Evolutionary conservation across 2,329 filamentous ascomycete genomes (phyloP).

Genomic region (Sporothrix mexicana): DNA sequence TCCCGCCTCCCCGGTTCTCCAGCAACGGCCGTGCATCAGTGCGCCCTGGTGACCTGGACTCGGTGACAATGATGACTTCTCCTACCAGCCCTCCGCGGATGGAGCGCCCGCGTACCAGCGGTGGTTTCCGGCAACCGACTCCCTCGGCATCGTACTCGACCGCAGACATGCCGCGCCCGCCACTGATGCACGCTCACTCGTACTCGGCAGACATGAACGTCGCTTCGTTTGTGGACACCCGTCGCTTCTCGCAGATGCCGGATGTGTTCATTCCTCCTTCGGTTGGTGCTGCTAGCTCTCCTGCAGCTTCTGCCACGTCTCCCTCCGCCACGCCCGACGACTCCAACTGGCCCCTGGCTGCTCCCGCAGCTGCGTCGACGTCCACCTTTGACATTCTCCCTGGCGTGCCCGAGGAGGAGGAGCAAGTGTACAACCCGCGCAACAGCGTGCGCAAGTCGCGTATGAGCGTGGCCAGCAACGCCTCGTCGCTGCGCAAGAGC

Average conservation of each 20-base stretch:
- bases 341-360: constrained; percentile 53
- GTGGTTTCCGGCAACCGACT: constrained; percentile 49
- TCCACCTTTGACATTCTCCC: constrained; percentile 55
- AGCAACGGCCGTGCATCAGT: constrained; percentile 55
- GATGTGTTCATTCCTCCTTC: constrained; percentile 32
- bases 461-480: constrained; percentile 54
- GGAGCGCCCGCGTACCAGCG: constrained; percentile 53
- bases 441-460: constrained; percentile 47
- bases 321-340: constrained; percentile 46
- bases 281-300: too few species aligned
- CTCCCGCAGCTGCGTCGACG: constrained; percentile 41
- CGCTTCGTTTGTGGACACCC: constrained; percentile 37
- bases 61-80: constrained; percentile 36
- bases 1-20: constrained; percentile 60
- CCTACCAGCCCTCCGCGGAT: constrained; percentile 20
- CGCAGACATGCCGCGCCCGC: constrained; percentile 42
- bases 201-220: constrained; percentile 40
- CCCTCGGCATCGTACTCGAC: constrained; percentile 20
- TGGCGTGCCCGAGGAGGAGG: constrained; percentile 69
- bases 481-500: constrained; percentile 60
- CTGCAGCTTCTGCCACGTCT: neutral
- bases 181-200: constrained; percentile 49
- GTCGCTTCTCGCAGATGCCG: constrained; percentile 49
- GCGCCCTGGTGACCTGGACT: constrained; percentile 52
- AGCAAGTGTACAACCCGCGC: constrained; percentile 48